Evolutionary conservation across 495 filamentous ascomycete species (phyloP).

Genomic region (Aspergillus heteromorphus): DNA sequence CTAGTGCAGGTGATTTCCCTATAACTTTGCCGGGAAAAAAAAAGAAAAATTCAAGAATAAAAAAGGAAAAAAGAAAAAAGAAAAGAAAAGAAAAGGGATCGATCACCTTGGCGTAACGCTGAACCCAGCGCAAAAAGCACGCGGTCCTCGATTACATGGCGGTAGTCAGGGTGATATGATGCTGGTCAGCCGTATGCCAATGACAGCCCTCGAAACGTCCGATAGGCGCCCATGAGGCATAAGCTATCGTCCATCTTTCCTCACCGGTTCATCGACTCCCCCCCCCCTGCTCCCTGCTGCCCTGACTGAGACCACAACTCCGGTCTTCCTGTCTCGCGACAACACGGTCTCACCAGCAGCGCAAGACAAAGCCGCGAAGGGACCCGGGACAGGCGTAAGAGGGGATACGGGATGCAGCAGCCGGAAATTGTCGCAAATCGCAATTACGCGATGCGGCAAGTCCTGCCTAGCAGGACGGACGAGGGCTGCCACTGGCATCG

Average conservation of each 20-base stretch:
- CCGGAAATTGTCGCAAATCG: slow-evolving; percentile 1
- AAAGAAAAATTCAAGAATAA: slow-evolving; percentile 1
- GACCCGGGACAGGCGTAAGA: not conserved
- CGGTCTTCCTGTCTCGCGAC: slow-evolving; percentile 1
- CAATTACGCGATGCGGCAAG: slow-evolving; percentile 8
- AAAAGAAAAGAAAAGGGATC: slow-evolving; percentile 4
- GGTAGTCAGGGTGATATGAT: slow-evolving; percentile 13
- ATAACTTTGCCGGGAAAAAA: not conserved
- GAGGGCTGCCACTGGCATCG: not conserved
- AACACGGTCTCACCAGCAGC: too few relatives aligned
- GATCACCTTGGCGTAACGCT: slow-evolving; percentile 14
- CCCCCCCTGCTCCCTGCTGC: too few relatives aligned
- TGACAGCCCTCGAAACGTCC: slow-evolving; percentile 10
- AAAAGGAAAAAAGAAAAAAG: slow-evolving; percentile 2
- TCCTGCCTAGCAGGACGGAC: not conserved
- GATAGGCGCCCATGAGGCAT: slow-evolving; percentile 19
- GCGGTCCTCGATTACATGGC: slow-evolving; percentile 17
- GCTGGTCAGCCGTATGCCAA: slow-evolving; percentile 17
- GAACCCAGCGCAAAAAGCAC: slow-evolving; percentile 17
- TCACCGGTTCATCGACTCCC: slow-evolving; percentile 6
- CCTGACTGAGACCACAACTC: slow-evolving; percentile 8
- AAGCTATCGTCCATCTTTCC: slow-evolving; percentile 10
- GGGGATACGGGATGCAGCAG: slow-evolving; percentile 7
- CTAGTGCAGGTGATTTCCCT: not conserved
- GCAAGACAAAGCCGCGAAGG: not conserved